Base-by-base conservation (phyloP, 495 filamentous ascomycete genomes). In the Aspergillus sparsus region DNA sequence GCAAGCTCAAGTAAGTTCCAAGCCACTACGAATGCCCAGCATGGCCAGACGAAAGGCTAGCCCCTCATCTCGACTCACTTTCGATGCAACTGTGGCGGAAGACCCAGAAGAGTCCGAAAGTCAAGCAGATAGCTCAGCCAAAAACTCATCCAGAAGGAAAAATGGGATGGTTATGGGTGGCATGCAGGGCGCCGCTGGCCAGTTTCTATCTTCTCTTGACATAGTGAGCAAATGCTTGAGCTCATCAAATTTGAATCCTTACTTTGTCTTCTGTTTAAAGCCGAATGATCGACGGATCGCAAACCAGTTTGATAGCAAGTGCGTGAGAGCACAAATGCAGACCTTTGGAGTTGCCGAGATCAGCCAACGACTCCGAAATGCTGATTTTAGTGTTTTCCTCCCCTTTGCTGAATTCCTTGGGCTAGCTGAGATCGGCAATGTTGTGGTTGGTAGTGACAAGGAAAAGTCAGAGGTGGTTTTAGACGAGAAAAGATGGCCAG, bases 271-370 rank as follows among this genome's bases (percentile, higher is more conserved):
- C 76, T 98, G 94, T 65, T 78, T 98, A 52, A 98, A 98, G 73
- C 94, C 94, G 7, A 98, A 98, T 68, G 94, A 98, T 74, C 85
- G 94, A 16, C 88, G 93, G 31, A 98, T 98, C 62, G 93, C 94
- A 52, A 98, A 98, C 62, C 94, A 98, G 70, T 98, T 98, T 63
- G 94, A 98, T 71, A 97, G 92, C 79, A 98, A 98, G 74, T 97
- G 93, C 69, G 94, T 98, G 27, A 86, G 94, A 13, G 88, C 88
- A 34, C 94, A 98, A 74, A 84, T 98, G 5, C 93, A 97, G 72
- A 95, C 92, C 0, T 90, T 98, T 62, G 94, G 94, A 33, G 95
- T 98, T 68, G 92, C 93, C 5, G 94, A 98, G 66, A 97, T 98
- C 71, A 96, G 92, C 67, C 92, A 96, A 67, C 83, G 94, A 8